Evolutionary conservation across 441 rosid genomes (phyloP).

Genomic region (Erodium moschatum): DNA sequence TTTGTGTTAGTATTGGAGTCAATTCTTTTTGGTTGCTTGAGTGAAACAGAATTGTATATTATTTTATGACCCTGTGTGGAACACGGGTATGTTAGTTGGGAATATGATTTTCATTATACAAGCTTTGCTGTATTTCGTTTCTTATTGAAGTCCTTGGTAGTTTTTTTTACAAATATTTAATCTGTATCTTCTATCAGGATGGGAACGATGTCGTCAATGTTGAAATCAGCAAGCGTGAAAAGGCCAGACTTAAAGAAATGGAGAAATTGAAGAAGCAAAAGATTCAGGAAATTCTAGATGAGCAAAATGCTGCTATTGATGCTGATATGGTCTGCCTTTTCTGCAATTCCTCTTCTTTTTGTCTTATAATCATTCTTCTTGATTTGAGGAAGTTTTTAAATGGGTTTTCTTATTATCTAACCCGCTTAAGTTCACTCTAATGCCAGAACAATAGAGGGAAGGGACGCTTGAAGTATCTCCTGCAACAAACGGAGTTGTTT

Average conservation of each 20-base stretch:
- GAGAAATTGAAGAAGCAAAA: slow-evolving; percentile 78
- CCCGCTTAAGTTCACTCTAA: slow-evolving; percentile 12
- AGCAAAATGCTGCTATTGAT: slow-evolving; percentile 84
- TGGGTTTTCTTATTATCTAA: background rate
- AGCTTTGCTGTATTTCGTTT: background rate
- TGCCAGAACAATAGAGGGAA: slow-evolving; percentile 73
- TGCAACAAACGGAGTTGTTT: slow-evolving; percentile 95
- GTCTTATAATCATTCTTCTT: background rate
- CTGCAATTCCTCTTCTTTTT: background rate
- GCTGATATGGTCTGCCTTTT: slow-evolving; percentile 67
- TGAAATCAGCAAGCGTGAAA: slow-evolving; percentile 78
- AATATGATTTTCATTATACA: background rate
- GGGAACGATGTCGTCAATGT: slow-evolving; percentile 29
- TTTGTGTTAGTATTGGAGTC: background rate
- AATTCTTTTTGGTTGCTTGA: background rate
- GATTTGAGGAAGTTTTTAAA: background rate
- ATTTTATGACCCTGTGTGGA: background rate
- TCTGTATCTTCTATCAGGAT: slow-evolving; percentile 33
- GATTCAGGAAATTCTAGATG: slow-evolving; percentile 83
- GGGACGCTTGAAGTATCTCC: slow-evolving; percentile 81
- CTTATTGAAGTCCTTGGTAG: background rate
- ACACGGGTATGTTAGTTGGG: background rate
- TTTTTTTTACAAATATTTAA: background rate
- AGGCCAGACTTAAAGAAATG: slow-evolving; percentile 75
- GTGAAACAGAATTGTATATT: background rate